Conservation (phyloP, 75 land plant genomes). For the Pinus tabuliformis region DNA sequence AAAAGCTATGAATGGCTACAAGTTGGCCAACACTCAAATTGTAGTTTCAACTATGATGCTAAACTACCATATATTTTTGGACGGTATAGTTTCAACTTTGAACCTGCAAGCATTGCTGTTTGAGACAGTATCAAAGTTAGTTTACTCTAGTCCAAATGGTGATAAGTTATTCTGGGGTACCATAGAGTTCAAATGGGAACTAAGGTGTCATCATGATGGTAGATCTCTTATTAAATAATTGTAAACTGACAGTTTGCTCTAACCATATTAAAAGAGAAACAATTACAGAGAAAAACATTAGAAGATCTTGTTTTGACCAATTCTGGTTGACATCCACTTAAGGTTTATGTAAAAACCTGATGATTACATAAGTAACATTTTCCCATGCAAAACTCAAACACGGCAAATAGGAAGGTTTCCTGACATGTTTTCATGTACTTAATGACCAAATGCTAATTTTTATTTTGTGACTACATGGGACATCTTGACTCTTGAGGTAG, state of each 20-base stretch:
- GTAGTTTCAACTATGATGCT: background rate
- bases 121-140: background rate
- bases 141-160: background rate
- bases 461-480: background rate
- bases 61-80: background rate
- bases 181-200: background rate
- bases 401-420: background rate
- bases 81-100: background rate
- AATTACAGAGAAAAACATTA: background rate
- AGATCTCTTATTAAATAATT: background rate
- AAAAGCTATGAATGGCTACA: background rate
- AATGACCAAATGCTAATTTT: background rate
- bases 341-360: background rate
- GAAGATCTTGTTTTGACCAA: background rate
- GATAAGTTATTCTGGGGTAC: background rate
- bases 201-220: background rate
- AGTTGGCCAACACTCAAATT: background rate
- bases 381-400: background rate
- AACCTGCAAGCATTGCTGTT: background rate
- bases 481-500: background rate
- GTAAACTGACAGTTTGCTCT: background rate
- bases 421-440: background rate
- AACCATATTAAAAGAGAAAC: background rate
- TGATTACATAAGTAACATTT: background rate
- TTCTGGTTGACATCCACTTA: background rate